A percentile compares a stretch with the other conserved stretches of the same genome.
These are phyloP conservation scores for Trametes meyenii DNA, from an alignment of 768 basidiomycete genomes.

Conservation along the genomic window DNA sequence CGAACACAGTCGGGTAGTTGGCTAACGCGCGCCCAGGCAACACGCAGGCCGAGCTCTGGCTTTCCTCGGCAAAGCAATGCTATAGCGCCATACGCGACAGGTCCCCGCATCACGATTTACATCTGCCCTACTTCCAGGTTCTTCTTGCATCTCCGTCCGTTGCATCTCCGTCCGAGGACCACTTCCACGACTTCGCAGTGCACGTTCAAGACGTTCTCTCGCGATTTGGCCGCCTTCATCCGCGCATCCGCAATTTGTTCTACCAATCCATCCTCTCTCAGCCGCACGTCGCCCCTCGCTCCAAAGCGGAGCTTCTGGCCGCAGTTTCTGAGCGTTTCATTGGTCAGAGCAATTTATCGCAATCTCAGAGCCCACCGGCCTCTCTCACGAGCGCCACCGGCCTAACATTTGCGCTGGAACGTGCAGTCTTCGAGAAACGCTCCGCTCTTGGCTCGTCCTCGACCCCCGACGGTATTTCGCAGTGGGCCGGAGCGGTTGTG, in stretches of 20 bases:
- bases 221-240: not conserved
- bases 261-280: not conserved
- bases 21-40: not conserved
- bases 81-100: constrained; percentile 45
- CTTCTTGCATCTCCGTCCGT: constrained; percentile 40
- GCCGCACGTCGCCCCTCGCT: not conserved
- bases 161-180: constrained; percentile 30
- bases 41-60: not conserved
- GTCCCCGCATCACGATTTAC: constrained; percentile 45
- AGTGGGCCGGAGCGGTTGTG: constrained; percentile 7
- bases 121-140: constrained; percentile 48
- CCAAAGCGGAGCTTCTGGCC: not conserved
- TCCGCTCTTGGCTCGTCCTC: not conserved
- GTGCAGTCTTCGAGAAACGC: not conserved
- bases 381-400: not conserved
- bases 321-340: constrained; percentile 21
- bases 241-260: not conserved
- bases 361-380: not conserved
- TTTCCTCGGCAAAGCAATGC: constrained; percentile 38
- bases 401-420: not conserved
- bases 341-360: not conserved
- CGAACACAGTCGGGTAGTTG: not conserved
- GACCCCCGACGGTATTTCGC: not conserved
- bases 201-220: not conserved
- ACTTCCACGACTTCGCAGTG: constrained; percentile 7